phyloP scores from a whole-genome alignment of 2,329 filamentous ascomycete genomes.

The Microsporum canis region DNA sequence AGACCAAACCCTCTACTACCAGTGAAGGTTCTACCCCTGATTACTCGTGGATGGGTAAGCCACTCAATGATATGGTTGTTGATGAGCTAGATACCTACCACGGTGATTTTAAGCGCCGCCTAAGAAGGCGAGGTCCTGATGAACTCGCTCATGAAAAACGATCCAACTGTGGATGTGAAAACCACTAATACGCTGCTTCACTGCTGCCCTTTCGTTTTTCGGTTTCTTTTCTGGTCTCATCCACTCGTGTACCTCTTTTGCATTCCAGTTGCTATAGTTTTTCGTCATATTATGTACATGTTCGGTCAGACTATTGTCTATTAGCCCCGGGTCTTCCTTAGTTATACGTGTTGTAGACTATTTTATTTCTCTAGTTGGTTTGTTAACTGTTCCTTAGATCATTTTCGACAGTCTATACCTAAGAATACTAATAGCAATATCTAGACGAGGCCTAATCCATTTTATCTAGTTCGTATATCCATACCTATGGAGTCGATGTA shows the following conservation, averaged over 20 bases:
- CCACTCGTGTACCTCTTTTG: neutral
- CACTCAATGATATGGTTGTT: conserved; percentile 27
- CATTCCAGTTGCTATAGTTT: neutral
- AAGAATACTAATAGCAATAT: neutral
- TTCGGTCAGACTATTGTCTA: no score
- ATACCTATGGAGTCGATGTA: neutral
- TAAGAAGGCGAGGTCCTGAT: conserved; percentile 17
- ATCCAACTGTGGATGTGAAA: conserved; percentile 24
- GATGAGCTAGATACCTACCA: conserved; percentile 36
- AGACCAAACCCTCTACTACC: conserved; percentile 12
- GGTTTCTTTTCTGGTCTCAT: neutral
- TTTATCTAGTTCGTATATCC: neutral
- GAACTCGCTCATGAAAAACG: conserved; percentile 13
- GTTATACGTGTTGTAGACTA: neutral
- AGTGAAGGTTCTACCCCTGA: conserved; percentile 14
- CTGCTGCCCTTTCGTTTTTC: neutral
- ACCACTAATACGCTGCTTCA: conserved; percentile 14
- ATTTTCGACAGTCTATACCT: neutral
- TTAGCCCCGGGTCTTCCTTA: no score
- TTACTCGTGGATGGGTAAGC: conserved; percentile 33
- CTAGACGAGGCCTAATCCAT: neutral
- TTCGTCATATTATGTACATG: no score
- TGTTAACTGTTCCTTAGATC: neutral
- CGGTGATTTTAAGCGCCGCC: conserved; percentile 29
- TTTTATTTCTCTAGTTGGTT: neutral